These are phyloP conservation scores for Pythium sp. DNA, from an alignment of 352 stramenopile species.

Conservation along the genomic window DNA sequence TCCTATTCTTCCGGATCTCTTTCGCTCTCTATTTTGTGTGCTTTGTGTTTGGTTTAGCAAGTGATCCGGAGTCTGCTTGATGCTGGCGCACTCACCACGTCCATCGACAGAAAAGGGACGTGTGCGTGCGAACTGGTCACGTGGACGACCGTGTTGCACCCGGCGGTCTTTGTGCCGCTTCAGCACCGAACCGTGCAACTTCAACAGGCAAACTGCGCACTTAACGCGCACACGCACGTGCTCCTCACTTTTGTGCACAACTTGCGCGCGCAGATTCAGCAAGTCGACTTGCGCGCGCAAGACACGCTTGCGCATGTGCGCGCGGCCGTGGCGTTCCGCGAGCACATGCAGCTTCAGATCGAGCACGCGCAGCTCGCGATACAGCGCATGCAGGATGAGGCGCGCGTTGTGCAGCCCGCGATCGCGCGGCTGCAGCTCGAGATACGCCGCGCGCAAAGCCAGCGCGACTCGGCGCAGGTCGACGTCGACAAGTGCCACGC, in stretches of 20 bases:
- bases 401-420: constrained; percentile 14
- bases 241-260: constrained; percentile 15
- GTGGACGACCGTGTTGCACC: constrained; percentile 31
- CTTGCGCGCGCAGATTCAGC: constrained; percentile 5
- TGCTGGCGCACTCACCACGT: constrained; percentile 25
- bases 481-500: constrained; percentile 14
- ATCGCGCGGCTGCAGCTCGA: constrained; percentile 25
- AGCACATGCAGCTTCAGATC: constrained; percentile 27
- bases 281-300: constrained; percentile 15
- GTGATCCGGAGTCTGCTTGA: constrained; percentile 26
- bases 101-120: constrained; percentile 33
- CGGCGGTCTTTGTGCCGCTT: constrained; percentile 30
- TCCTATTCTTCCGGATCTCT: not conserved
- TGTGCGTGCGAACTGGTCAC: constrained; percentile 31
- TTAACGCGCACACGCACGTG: constrained; percentile 14
- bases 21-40: not conserved
- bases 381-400: constrained; percentile 7
- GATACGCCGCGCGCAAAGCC: constrained; percentile 13
- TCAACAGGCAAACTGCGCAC: constrained; percentile 20
- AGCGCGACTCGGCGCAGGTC: constrained; percentile 17
- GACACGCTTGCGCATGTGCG: constrained; percentile 20
- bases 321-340: constrained; percentile 21
- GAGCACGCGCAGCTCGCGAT: constrained; percentile 7
- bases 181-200: constrained; percentile 26
- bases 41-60: constrained; percentile 16